Evolutionary conservation across 2,329 filamentous ascomycete genomes (phyloP), one percentile per base, ranked within the genome.

Genomic region (Stagonosporopsis cucurbitacearum): DNA sequence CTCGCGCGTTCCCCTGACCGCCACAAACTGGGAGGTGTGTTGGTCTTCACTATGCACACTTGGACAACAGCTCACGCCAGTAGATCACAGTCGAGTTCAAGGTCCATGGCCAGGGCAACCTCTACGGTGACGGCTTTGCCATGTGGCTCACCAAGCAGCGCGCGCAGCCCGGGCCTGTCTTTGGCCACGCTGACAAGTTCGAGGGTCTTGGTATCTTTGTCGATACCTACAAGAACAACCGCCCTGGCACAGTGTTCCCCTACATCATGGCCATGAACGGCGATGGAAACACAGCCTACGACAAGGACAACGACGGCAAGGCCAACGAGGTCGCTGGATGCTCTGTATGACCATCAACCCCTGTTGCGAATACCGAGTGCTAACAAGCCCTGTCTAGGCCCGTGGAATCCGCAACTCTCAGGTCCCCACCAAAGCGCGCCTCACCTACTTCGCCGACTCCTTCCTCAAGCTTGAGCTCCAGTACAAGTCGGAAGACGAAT

Each of bases 161-260:
- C 63, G 93, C 86, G 28, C 84, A 88, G 67, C 79, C 82, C 56
- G 95, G 95, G 15, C 84, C 87, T 11, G 94, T 99, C 33, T 99
- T 99, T 77, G 95, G 95, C 46, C 88, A 88, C 65, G 82, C 84
- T 26, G 94, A 99, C 79, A 86, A 86, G 62, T 99, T 98, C 68
- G 94, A 99, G 76, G 95, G 95, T 4, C 84, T 99, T 42, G 95
- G 92, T 50, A 84, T 99, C 77, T 98, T 97, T 81, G 86, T 99
- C 79, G 95, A 99, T 75, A 99, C 95, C 40, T 99, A 99, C 84
- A 99, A 99, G 87, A 99, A 99, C 82, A 96, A 97, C 81, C 88
- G 95, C 13, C 94, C 95, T 0, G 95, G 95, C 39, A 89, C 92
- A 37, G 90, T 96, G 42, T 99, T 99, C 79, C 95, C 95, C 46